phyloP scores from a whole-genome alignment of 1,139 yeast genomes.

The Suhomyces bribrorum region DNA sequence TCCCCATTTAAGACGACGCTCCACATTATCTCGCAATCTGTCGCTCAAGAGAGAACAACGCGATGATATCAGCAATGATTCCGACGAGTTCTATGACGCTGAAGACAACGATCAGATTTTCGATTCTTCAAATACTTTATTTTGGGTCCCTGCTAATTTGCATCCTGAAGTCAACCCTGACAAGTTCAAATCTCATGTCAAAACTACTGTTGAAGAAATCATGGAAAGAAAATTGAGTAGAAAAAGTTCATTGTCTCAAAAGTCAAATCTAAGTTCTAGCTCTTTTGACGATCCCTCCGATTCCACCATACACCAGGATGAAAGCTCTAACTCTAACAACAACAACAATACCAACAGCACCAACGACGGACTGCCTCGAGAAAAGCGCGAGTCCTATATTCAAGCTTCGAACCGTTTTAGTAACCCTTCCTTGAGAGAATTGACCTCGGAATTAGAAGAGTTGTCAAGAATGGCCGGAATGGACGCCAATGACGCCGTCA shows the following conservation, averaged over 20 bases:
- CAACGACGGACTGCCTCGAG: constrained; percentile 1
- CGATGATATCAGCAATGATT: constrained; percentile 13
- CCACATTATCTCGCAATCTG: constrained; percentile 13
- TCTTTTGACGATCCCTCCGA: constrained; percentile 10
- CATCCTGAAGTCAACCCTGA: constrained; percentile 96
- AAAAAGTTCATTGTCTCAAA: constrained; percentile 31
- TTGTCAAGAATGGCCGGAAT: constrained; percentile 71
- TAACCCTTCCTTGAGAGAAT: constrained; percentile 64
- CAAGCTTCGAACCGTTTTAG: constrained; percentile 21
- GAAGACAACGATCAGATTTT: constrained; percentile 27
- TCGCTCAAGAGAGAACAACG: constrained; percentile 10
- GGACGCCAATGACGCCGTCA: constrained; percentile 71
- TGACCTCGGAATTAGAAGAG: constrained; percentile 66
- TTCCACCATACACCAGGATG: constrained; percentile 6
- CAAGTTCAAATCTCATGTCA: constrained; percentile 80
- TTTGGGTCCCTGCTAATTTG: constrained; percentile 95
- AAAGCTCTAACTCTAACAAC: neutral
- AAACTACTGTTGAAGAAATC: constrained; percentile 75
- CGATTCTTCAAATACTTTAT: constrained; percentile 35
- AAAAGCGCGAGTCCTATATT: constrained; percentile 13
- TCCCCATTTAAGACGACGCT: constrained; percentile 8
- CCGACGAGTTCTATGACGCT: constrained; percentile 29
- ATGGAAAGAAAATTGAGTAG: constrained; percentile 47
- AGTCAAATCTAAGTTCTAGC: constrained; percentile 29
- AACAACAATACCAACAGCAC: neutral